Base-by-base conservation (phyloP, 805 yeast genomes). In the Sugiyamaella americana region DNA sequence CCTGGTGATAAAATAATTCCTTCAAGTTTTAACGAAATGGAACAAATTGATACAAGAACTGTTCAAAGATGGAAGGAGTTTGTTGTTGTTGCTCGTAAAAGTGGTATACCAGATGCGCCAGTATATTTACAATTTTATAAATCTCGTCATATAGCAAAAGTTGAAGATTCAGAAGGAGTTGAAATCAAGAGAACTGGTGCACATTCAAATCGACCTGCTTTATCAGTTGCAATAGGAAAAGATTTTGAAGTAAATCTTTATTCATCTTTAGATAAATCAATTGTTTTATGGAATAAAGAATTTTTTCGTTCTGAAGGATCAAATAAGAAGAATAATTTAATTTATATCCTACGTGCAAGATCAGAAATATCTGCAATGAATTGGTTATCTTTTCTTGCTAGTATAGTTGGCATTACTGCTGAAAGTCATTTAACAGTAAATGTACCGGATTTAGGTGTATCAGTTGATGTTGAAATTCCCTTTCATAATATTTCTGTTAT, bases 11-110 rank as follows among this genome's bases (percentile, higher is more conserved):
- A 52, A 10, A 58, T 57, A 26, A 58, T 71, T 10, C 62, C 69
- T 3, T 50, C 57, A 1, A 52, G 62, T 10, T 72, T 74, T 49
- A 69, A 73, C 11, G 87, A 80, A 50, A 59, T 64, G 6, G 80
- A 77, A 47, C 66, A 72, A 1, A 68, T 71, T 21, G 78, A 77
- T 36, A 70, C 85, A 0, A 65, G 82, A 44, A 72, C 84, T 1
- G 51, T 71, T 6, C 89, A 85, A 48, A 66, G 87, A 41, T 87
- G 96, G 93, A 78, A 74, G 50, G 96, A 89, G 59, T 86, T 80
- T 58, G 67, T 79, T 22, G 82, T 84, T 2, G 87, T 84, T 1
- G 80, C 83, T 1, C 68, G 91, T 49, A 73, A 76, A n/a, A 78
- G 85, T 0, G 80, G 77, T 13, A 65, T 71, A 48, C 41, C 58